Base-by-base conservation (phyloP, 2,329 filamentous ascomycete species). In the Chaetomiaceae sp. region DNA sequence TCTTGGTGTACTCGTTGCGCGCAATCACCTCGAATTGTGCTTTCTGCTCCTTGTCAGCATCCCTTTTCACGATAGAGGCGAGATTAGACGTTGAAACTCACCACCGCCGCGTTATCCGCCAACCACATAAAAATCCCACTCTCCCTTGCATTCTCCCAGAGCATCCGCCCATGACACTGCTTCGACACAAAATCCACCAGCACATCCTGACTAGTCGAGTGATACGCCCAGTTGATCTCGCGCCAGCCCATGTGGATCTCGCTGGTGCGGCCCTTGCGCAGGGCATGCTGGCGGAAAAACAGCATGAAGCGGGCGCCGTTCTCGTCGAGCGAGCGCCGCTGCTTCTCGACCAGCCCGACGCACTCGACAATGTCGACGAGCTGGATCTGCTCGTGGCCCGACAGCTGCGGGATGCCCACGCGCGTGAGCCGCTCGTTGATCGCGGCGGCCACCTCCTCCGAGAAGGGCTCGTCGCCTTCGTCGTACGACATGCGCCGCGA, bases 111-210 rank as follows among this genome's bases (percentile, higher is more conserved):
- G 17, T 78, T 70, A 68, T 96, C 91, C 0, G 84, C 82, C 59
- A 99, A 78, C 92, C 94, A 99, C 84, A 96, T 92, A 66, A 96
- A 96, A 51, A 97, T 79, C 11, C 94, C 94, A 60, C 87, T 89
- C 66, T 95, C 87, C 43, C 87, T 80, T 1, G 92, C 94, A 63
- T 91, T 81, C 58, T 87, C 81, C 94, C 94, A 99, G 6, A 86
- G 74, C 73, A 97, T 78, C 55, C 82, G 85, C 1, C 87, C 86
- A 59, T 91, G 87, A 62, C 87, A 91, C 63, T 95, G 89, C 19
- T 82, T 77, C 11, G 85, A 84, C 9, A 96, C 87, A 62, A 96
- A 85, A 67, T 96, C 89, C 1, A 88, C 76, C 17, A 97, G 74
- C 36, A 97, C 91, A 66, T 97, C 92, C 69, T 99, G 94, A 56